A percentile compares a stretch with the other conserved stretches of the same genome.
Evolutionary conservation across 1,139 yeast species (phyloP).

Genomic region (Pichia sp.): DNA sequence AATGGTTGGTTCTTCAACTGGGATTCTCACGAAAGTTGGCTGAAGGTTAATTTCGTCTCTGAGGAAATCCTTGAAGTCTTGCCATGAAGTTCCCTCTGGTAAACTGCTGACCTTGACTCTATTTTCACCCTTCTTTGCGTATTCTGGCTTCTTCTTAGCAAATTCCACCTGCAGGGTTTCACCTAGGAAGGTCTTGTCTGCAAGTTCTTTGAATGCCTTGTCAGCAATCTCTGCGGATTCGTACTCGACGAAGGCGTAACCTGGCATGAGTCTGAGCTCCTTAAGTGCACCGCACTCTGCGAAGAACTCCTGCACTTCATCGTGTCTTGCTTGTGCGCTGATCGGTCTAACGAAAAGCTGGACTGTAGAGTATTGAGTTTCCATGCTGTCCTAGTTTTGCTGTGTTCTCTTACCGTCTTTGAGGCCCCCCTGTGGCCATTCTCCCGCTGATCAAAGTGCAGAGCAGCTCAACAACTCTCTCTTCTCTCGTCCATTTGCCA

Average conservation of each 20-base stretch:
- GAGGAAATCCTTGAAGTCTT: constrained; percentile 74
- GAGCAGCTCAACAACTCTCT: too few relatives aligned
- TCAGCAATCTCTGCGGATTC: constrained; percentile 60
- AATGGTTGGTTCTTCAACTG: constrained; percentile 64
- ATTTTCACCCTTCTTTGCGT: constrained; percentile 55
- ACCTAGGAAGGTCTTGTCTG: constrained; percentile 39
- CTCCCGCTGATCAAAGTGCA: too few relatives aligned
- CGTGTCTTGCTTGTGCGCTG: constrained; percentile 43
- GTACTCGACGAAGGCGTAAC: constrained; percentile 70
- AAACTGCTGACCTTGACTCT: constrained; percentile 63
- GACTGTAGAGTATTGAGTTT: constrained; percentile 33
- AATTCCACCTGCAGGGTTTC: constrained; percentile 60
- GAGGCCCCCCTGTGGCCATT: too few relatives aligned
- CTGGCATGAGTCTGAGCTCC: constrained; percentile 65
- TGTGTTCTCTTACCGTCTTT: too few relatives aligned
- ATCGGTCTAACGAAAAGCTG: constrained; percentile 49
- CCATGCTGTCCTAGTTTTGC: too few relatives aligned
- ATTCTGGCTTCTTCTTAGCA: constrained; percentile 50
- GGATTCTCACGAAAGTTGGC: constrained; percentile 69
- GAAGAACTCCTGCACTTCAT: constrained; percentile 63
- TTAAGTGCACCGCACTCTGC: constrained; percentile 56
- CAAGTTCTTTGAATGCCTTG: constrained; percentile 57
- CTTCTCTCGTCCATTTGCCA: too few relatives aligned
- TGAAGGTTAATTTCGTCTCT: constrained; percentile 59
- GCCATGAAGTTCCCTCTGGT: constrained; percentile 78